These are phyloP conservation scores for Trametes elegans DNA, from an alignment of 768 basidiomycete species.

Conservation along the genomic window DNA sequence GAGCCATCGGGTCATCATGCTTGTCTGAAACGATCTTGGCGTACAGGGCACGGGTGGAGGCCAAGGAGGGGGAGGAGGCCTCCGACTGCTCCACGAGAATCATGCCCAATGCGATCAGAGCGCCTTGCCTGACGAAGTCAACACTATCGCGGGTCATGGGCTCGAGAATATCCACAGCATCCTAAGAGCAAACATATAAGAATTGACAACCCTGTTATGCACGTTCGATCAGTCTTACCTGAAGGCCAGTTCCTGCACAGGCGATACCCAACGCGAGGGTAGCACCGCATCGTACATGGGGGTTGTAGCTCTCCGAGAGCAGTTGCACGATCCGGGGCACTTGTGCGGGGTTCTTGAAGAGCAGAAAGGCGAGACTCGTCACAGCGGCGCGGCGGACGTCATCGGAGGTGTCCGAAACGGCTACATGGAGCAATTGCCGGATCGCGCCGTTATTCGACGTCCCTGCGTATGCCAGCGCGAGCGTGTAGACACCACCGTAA, in stretches of 20 bases:
- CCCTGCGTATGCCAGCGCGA: slow-evolving; percentile 95
- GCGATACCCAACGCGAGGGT: slow-evolving; percentile 96
- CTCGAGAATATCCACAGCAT: slow-evolving; percentile 94
- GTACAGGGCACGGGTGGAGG: slow-evolving; percentile 80
- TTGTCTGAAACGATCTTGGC: slow-evolving; percentile 91
- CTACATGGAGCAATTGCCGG: slow-evolving; percentile 88
- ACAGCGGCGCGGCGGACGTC: slow-evolving; percentile 97
- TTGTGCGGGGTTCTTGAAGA: slow-evolving; percentile 96
- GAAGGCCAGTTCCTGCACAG: slow-evolving; percentile 94
- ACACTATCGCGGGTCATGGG: slow-evolving; percentile 98
- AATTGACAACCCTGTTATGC: neutral
- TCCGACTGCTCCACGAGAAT: slow-evolving; percentile 96
- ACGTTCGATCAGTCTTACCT: slow-evolving; percentile 54
- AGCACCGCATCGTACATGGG: slow-evolving; percentile 96
- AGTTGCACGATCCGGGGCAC: slow-evolving; percentile 97
- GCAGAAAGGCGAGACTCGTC: slow-evolving; percentile 90
- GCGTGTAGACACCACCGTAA: slow-evolving; percentile 96
- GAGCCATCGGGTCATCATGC: slow-evolving; percentile 98
- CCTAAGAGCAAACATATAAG: slow-evolving; percentile 41
- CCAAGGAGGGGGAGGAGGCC: slow-evolving; percentile 78
- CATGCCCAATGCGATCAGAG: slow-evolving; percentile 94
- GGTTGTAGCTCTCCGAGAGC: slow-evolving; percentile 97
- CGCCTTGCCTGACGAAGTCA: slow-evolving; percentile 98
- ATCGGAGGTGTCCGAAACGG: slow-evolving; percentile 97
- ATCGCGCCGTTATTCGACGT: slow-evolving; percentile 94